A percentile compares a stretch with the other conserved stretches of the same genome.
phyloP scores from a whole-genome alignment of 176 grass and related monocot species.

The bread wheat (Triticum aestivum) region IWGSC_CS_RefSeq_v2.1 NC_057806.1:570111473-570111972 shows the following conservation, averaged over 20 bases:
- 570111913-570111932: slow-evolving; percentile 94
- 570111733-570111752: background rate
- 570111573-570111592: background rate
- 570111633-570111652: background rate
- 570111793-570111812: background rate
- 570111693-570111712: background rate
- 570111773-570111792: background rate
- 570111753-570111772: background rate
- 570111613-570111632: background rate
- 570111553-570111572: background rate
- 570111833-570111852: slow-evolving; percentile 95
- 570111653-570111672: background rate
- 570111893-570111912: slow-evolving; percentile 95
- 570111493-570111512: no score
- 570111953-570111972: slow-evolving; percentile 62
- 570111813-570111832: slow-evolving; percentile 29
- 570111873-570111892: slow-evolving; percentile 72
- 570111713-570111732: background rate
- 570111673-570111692: background rate
- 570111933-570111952: slow-evolving; percentile 78
- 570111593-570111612: background rate
- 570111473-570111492: background rate
- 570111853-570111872: slow-evolving; percentile 91
- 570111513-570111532: background rate
- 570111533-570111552: background rate